Conservation (phyloP, 805 yeast genomes). For the Isabelozyma gotoi region DNA sequence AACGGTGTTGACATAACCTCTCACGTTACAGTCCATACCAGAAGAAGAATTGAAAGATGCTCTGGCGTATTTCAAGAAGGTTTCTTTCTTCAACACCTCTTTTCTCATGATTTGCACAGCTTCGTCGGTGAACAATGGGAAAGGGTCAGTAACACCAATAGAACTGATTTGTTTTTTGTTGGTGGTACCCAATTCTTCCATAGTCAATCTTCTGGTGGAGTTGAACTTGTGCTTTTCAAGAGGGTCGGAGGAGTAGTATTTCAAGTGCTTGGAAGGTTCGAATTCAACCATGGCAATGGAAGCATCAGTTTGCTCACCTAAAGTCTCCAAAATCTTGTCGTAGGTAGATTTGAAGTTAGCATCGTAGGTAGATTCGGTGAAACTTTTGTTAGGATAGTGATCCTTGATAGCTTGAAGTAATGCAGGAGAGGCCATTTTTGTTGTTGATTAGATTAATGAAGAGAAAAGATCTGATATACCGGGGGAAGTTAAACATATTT, state of each 20-base stretch:
- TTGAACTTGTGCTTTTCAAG: slow-evolving; percentile 13
- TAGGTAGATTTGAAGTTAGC: slow-evolving; percentile 30
- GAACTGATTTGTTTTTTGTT: slow-evolving; percentile 49
- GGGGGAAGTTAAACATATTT: too few relatives aligned
- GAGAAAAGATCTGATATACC: too few relatives aligned
- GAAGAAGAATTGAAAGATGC: slow-evolving; percentile 42
- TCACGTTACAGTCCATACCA: slow-evolving; percentile 48
- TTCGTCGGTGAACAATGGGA: slow-evolving; percentile 60
- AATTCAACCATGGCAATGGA: slow-evolving; percentile 13
- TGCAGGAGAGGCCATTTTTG: not conserved
- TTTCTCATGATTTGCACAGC: slow-evolving; percentile 59
- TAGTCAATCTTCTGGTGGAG: slow-evolving; percentile 32
- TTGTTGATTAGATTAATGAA: too few relatives aligned
- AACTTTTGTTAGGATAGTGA: slow-evolving; percentile 36
- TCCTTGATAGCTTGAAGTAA: slow-evolving; percentile 16
- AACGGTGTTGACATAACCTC: slow-evolving; percentile 49
- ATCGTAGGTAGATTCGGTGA: slow-evolving; percentile 32
- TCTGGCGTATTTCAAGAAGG: slow-evolving; percentile 46
- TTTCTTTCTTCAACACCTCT: slow-evolving; percentile 49
- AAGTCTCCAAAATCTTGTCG: slow-evolving; percentile 8
- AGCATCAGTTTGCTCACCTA: not conserved
- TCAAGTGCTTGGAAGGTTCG: slow-evolving; percentile 34
- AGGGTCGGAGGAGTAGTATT: slow-evolving; percentile 22
- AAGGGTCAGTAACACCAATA: slow-evolving; percentile 59
- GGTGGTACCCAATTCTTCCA: slow-evolving; percentile 51